phyloP scores from a whole-genome alignment of 495 filamentous ascomycete genomes.

The Penicillium verhagenii region DNA sequence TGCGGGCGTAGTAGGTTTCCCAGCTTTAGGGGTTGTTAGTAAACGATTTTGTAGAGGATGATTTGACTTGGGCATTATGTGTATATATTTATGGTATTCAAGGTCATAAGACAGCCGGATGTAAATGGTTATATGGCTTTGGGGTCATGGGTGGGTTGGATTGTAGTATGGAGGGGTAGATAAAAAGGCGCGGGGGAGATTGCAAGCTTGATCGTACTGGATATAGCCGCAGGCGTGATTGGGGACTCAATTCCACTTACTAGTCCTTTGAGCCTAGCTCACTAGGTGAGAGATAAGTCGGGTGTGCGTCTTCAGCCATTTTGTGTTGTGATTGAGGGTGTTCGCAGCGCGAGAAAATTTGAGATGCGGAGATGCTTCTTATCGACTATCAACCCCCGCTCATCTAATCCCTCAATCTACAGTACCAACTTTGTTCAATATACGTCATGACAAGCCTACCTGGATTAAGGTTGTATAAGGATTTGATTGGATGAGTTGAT shows the following conservation, averaged over 20 bases:
- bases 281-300: slow-evolving; percentile 48
- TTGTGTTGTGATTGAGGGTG: slow-evolving; percentile 3
- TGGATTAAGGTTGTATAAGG: too few species aligned
- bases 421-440: not conserved
- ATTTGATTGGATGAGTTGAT: not conserved
- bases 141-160: not conserved
- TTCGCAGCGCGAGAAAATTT: slow-evolving; percentile 21
- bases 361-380: not conserved
- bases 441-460: too few species aligned
- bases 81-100: too few species aligned
- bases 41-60: not conserved
- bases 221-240: not conserved
- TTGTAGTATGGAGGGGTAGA: slow-evolving; percentile 17
- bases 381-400: slow-evolving; percentile 12
- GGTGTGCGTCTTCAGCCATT: slow-evolving; percentile 33
- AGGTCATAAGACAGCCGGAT: too few species aligned
- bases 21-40: slow-evolving; percentile 28
- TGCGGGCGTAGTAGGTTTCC: slow-evolving; percentile 49
- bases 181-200: not conserved
- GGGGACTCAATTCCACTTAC: slow-evolving; percentile 30
- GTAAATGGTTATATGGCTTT: too few species aligned
- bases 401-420: slow-evolving; percentile 15
- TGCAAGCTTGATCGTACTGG: not conserved
- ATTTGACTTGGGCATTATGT: not conserved
- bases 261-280: slow-evolving; percentile 57